phyloP scores from a whole-genome alignment of 768 basidiomycete species.

The Kwoniella sp. region DNA sequence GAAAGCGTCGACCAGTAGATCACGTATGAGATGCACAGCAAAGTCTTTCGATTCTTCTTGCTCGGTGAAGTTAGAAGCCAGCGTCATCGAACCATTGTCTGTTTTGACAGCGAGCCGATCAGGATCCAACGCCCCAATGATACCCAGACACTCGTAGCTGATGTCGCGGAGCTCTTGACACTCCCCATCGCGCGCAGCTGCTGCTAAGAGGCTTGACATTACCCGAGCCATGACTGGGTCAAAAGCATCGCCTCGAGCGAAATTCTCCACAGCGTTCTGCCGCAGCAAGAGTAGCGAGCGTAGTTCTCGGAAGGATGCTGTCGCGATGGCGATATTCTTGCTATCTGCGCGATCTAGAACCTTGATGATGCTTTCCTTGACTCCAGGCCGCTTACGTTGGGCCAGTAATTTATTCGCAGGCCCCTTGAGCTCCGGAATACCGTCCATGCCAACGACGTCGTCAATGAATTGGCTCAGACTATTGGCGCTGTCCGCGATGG shows the following conservation, averaged over 20 bases:
- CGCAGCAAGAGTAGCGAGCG: conserved; percentile 59
- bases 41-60: conserved; percentile 71
- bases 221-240: conserved; percentile 68
- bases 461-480: conserved; percentile 60
- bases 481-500: conserved; percentile 63
- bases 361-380: conserved; percentile 59
- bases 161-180: conserved; percentile 63
- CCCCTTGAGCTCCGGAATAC: conserved; percentile 60
- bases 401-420: conserved; percentile 36
- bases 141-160: conserved; percentile 85
- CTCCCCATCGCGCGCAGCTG: conserved; percentile 74
- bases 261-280: conserved; percentile 56
- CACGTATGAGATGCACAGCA: conserved; percentile 75
- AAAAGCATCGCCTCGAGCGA: conserved; percentile 82
- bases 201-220: conserved; percentile 62
- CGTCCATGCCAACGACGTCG: conserved; percentile 73
- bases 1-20: conserved; percentile 83
- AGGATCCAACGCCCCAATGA: conserved; percentile 89
- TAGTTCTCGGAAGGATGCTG: conserved; percentile 71
- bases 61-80: conserved; percentile 75
- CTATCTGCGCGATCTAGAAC: conserved; percentile 70
- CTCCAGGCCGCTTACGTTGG: conserved; percentile 56
- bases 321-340: conserved; percentile 73
- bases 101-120: conserved; percentile 73
- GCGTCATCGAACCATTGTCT: conserved; percentile 62